Percentiles rank a stretch among this genome's conserved stretches.
phyloP scores from a whole-genome alignment of 495 filamentous ascomycete genomes.

The Lichenothelia convexa region DNA sequence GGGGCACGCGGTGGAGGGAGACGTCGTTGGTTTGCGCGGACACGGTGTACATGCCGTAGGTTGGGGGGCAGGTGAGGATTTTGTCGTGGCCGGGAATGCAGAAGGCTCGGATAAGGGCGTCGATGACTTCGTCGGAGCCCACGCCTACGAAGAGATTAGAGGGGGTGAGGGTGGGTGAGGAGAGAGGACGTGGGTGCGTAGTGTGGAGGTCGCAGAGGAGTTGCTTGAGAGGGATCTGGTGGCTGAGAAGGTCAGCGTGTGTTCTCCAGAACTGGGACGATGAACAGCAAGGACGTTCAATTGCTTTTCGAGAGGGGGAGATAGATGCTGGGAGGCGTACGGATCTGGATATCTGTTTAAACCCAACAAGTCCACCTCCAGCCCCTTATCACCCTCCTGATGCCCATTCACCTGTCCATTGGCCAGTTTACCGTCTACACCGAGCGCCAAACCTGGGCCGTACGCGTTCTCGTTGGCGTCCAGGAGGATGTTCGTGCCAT shows the following conservation, averaged over 20 bases:
- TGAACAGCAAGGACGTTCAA: too few relatives aligned
- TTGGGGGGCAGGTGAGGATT: conserved; percentile 86
- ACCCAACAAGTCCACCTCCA: conserved; percentile 48
- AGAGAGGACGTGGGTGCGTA: conserved; percentile 58
- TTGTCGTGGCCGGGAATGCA: conserved; percentile 72
- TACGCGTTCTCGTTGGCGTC: conserved; percentile 97
- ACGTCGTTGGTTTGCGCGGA: conserved; percentile 89
- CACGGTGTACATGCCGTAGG: conserved; percentile 95
- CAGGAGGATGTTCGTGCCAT: conserved; percentile 88
- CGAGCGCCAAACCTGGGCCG: conserved; percentile 50
- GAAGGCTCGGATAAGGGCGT: conserved; percentile 81
- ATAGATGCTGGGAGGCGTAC: too few relatives aligned
- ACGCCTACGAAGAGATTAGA: conserved; percentile 87
- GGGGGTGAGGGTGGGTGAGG: conserved; percentile 50
- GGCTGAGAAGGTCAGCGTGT: conserved; percentile 24
- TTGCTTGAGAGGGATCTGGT: conserved; percentile 74
- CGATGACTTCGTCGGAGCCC: conserved; percentile 90
- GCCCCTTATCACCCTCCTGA: conserved; percentile 17
- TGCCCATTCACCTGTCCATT: conserved; percentile 19
- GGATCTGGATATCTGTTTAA: conserved; percentile 94
- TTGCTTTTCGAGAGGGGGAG: too few relatives aligned
- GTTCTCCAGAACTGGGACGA: too few relatives aligned
- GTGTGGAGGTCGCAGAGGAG: conserved; percentile 77
- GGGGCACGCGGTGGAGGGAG: conserved; percentile 61
- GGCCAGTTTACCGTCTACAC: conserved; percentile 27